These are phyloP conservation scores for Auxenochlorella pyrenoidosa DNA, from an alignment of 139 green algal species.

Conservation along the genomic window DNA sequence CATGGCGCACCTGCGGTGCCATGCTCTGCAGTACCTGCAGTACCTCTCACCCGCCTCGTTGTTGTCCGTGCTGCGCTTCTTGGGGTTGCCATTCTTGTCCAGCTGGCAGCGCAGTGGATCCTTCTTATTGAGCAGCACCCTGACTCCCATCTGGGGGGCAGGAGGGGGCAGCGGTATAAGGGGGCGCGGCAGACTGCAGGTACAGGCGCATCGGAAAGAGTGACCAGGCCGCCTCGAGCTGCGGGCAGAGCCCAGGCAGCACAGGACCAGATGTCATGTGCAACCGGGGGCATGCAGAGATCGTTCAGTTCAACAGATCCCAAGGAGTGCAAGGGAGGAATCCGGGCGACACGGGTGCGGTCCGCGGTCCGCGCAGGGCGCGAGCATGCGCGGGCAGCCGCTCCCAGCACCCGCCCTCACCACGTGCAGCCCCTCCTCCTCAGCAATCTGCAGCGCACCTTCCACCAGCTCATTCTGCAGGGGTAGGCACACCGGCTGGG, in stretches of 20 bases:
- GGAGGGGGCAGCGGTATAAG: background rate
- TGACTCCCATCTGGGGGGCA: background rate
- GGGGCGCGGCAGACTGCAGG: background rate
- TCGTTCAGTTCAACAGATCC: no score
- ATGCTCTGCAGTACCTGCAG: no score
- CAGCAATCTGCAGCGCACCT: background rate
- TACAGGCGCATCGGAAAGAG: no score
- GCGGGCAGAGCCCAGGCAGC: no score
- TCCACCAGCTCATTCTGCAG: constrained; percentile 18
- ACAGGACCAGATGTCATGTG: no score
- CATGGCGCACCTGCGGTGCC: no score
- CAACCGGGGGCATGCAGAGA: no score
- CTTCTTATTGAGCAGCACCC: constrained; percentile 11
- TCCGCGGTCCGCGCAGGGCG: no score
- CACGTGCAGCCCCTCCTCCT: constrained; percentile 1
- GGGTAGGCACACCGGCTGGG: background rate
- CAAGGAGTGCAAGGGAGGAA: no score
- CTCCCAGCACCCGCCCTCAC: background rate
- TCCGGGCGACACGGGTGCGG: no score
- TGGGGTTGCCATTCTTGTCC: background rate
- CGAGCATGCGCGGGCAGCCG: no score
- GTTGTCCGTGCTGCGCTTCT: constrained; percentile 7
- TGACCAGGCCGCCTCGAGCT: no score
- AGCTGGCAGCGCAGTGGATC: constrained; percentile 7
- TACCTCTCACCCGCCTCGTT: constrained; percentile 4